Evolutionary conservation across 2,329 filamentous ascomycete genomes (phyloP), one percentile per base, ranked within the genome.

Genomic region (Colletotrichum musicola): DNA sequence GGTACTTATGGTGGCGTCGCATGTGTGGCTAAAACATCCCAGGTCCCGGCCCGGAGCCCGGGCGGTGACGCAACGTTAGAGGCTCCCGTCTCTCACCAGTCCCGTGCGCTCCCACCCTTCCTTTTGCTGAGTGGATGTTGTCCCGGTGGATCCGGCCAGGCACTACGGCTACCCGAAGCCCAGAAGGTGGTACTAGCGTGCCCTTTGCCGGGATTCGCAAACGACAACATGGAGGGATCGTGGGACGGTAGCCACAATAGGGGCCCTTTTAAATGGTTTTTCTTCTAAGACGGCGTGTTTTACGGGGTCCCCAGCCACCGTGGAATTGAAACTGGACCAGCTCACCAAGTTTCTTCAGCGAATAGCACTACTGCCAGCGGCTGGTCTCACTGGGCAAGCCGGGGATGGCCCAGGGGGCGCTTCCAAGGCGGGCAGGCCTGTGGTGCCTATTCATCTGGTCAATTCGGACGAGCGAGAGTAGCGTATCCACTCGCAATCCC

Each of bases 161-260:
- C 30, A 47, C 53, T 10, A 35, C 30, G 30, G 30, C 30, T 9
- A 35, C 30, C 30, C 30, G 30, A 35, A 35, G 30, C 30, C 54
- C 30, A 16, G 18, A 66, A 30, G 40, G 61, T 25, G 61, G 65
- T 50, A 30, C 65, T 65, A 61, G 49, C 61, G n/a, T 54, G 20
- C 27, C 30, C 46, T 42, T 18, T 20, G 44, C 59, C 40, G 25
- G 50, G 51, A 57, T 42, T 61, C 18, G 54, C 40, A 54, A 53
- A 64, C 54, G 38, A 59, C 54, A 22, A 25, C 30, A 40, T 64
- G 55, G 30, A 18, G 30, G 61, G 62, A 51, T 42, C 49, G 35
- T 54, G 53, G 44, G 30, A n/a, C 30, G 30, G 62, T 69, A 61
- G 66, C 62, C 66, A 69, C 66, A 61, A 69, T 69, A 69, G 66